Base-by-base conservation (phyloP, 1,139 yeast species). In the Pichia sp. region DNA sequence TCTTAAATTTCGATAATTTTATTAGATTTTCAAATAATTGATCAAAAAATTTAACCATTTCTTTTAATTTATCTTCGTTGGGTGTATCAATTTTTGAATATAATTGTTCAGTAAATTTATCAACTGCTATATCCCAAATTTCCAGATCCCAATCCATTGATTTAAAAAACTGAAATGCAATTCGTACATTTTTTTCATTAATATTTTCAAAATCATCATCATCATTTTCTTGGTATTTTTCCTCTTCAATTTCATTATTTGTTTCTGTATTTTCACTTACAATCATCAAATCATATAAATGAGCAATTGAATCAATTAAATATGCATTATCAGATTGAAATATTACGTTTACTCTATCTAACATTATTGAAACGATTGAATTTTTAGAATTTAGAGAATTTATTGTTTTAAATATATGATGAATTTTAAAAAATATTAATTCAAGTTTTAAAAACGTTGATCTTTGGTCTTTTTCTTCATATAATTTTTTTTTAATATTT, bases 61-160 rank as follows among this genome's bases (percentile, higher is more conserved):
- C 43, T 10, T 45, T 45, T 8, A 45, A 45, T 32, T 45, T 45
- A 12, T 41, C 45, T n/a, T 45, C 48, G 23, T 31, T 35, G 2
- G 34, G 28, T 1, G 3, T 11, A 4, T 31, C 40, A 8, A 43
- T 12, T 7, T 24, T 11, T 6, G 27, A 8, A 16, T n/a, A 16
- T 12, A 30, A n/a, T 6, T n/a, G 25, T 8, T 26, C 23, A 12
- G 16, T 9, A 12, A 26, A 22, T 5, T 22, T 25, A 4, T 11
- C 23, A 16, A 29, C 20, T 5, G 28, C 4, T 8, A 20, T 6
- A 34, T n/a, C 8, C 30, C 29, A 34, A 20, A 22, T 28, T 8
- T 22, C 6, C 24, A 12, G 9, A n/a, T 11, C 9, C 35, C 35
- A 32, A 4, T 16, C 16, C 16, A 16, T 16, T 16, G 9, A 8